phyloP scores from a whole-genome alignment of 306 rosid species.

The Ormosia emarginata region DNA sequence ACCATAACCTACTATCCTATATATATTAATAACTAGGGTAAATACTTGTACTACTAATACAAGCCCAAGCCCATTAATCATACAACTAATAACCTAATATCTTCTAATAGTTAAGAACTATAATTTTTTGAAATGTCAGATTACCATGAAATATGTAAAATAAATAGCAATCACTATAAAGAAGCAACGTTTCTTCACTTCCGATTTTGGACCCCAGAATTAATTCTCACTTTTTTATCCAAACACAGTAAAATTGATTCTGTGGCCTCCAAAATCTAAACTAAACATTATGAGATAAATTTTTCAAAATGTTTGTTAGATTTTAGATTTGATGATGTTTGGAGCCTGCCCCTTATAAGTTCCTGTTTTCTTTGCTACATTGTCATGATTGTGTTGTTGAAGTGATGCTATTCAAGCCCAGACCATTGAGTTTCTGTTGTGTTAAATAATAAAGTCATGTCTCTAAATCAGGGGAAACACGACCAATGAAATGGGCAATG shows the following conservation, averaged over 20 bases:
- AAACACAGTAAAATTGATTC: background rate
- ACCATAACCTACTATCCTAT: too few species aligned
- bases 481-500: slow-evolving; percentile 85
- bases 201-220: background rate
- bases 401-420: background rate
- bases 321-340: background rate
- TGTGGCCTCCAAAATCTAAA: background rate
- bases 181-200: background rate
- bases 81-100: too few species aligned
- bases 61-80: too few species aligned
- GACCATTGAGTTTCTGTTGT: background rate
- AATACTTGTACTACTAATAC: too few species aligned
- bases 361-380: background rate
- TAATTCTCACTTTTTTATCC: background rate
- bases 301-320: background rate
- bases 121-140: background rate
- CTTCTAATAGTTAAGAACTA: too few species aligned
- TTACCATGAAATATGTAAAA: background rate
- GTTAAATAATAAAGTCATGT: slow-evolving; percentile 22
- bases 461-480: slow-evolving; percentile 62
- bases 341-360: background rate
- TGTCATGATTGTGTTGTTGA: slow-evolving; percentile 9
- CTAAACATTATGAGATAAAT: background rate
- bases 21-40: too few species aligned
- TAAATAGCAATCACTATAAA: background rate